phyloP scores from a whole-genome alignment of 2,329 filamentous ascomycete genomes.

The Venturiaceae sp. region DNA sequence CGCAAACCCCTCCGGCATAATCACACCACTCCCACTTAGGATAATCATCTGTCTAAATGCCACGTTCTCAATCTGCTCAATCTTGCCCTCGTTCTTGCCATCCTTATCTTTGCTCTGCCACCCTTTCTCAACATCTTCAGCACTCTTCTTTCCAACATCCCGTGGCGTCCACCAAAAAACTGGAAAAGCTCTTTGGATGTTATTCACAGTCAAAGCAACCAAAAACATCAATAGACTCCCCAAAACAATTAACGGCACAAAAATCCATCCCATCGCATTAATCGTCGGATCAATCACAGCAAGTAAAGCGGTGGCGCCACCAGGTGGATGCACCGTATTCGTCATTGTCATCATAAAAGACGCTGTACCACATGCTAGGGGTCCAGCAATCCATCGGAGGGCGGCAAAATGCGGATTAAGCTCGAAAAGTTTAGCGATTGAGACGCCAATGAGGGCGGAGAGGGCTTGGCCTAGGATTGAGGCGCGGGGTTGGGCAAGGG shows the following conservation, averaged over 20 bases:
- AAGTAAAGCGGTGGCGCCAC: conserved; percentile 38
- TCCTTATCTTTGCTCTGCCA: conserved; percentile 14
- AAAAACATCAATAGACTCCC: conserved; percentile 31
- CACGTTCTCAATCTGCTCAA: conserved; percentile 3
- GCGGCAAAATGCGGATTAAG: conserved; percentile 25
- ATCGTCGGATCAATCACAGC: conserved; percentile 30
- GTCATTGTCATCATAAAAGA: conserved; percentile 37
- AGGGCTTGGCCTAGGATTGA: conserved; percentile 35
- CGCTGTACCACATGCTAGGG: conserved; percentile 31
- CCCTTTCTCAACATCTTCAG: conserved; percentile 16
- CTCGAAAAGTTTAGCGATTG: conserved; percentile 34
- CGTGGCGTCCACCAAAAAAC: conserved; percentile 39
- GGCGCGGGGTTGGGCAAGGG: conserved; percentile 38
- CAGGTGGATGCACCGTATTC: conserved; percentile 39
- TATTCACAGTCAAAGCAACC: conserved; percentile 34
- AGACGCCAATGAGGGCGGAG: conserved; percentile 33
- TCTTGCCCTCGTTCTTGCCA: conserved; percentile 15
- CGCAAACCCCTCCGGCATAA: conserved; percentile 24
- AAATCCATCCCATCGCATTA: conserved; percentile 35
- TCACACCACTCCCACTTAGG: conserved; percentile 20
- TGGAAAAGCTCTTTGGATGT: conserved; percentile 36
- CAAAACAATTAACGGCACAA: conserved; percentile 31
- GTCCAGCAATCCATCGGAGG: conserved; percentile 34
- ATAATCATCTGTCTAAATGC: conserved; percentile 14
- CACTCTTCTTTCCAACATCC: conserved; percentile 17